Evolutionary conservation across 2,329 filamentous ascomycete species (phyloP).

Genomic region (Fusarium piperis): DNA sequence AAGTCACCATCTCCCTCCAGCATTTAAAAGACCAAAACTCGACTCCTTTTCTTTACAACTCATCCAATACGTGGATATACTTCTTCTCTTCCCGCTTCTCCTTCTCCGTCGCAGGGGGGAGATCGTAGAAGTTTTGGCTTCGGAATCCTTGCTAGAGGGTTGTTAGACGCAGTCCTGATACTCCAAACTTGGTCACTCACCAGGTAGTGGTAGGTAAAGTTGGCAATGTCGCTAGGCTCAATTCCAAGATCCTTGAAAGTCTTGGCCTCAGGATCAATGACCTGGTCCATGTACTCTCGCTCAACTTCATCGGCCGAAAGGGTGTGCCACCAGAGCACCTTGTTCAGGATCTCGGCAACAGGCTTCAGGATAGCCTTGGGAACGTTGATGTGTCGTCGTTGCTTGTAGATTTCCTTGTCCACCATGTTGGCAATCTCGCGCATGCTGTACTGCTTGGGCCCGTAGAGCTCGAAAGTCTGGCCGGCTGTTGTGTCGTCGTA

Average conservation of each 20-base stretch:
- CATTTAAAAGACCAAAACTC: constrained; percentile 23
- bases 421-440: constrained; percentile 87
- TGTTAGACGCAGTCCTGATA: constrained; percentile 10
- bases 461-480: constrained; percentile 94
- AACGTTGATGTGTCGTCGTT: constrained; percentile 89
- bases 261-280: constrained; percentile 90
- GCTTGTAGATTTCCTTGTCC: constrained; percentile 91
- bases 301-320: constrained; percentile 87
- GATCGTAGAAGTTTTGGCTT: constrained; percentile 87
- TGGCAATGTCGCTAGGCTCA: constrained; percentile 84
- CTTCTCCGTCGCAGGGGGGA: constrained; percentile 92
- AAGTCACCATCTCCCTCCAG: constrained; percentile 18
- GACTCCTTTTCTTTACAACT: constrained; percentile 68
- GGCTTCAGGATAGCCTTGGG: constrained; percentile 85
- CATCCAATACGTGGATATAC: constrained; percentile 93
- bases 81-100: constrained; percentile 96
- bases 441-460: constrained; percentile 91
- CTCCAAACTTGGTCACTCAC: constrained; percentile 60
- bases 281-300: constrained; percentile 91
- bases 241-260: constrained; percentile 95
- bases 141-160: constrained; percentile 82
- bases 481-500: constrained; percentile 90
- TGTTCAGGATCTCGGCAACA: constrained; percentile 78
- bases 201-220: constrained; percentile 93
- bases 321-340: constrained; percentile 87